These are phyloP conservation scores for Verbena officinalis DNA, from an alignment of 257 asterid species.

Conservation along the genomic window DNA sequence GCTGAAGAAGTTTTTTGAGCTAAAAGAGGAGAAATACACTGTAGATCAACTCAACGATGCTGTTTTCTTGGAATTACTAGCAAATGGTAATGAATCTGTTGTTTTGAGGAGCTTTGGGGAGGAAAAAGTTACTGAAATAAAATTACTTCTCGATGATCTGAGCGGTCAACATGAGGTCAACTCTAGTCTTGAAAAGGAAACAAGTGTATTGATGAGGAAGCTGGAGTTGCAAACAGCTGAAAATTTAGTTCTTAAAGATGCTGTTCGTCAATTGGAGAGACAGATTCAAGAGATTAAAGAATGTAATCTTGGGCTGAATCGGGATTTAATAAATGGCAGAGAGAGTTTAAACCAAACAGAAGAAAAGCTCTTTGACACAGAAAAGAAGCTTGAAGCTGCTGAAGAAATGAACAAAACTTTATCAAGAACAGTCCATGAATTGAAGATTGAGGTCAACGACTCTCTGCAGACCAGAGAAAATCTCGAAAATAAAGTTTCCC, in stretches of 20 bases:
- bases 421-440: constrained; percentile 46
- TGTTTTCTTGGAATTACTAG: constrained; percentile 54
- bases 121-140: constrained; percentile 57
- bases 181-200: constrained; percentile 52
- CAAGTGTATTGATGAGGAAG: constrained; percentile 44
- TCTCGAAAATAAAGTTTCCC: constrained; percentile 50
- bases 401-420: constrained; percentile 54
- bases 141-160: constrained; percentile 52
- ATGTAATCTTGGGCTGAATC: constrained; percentile 45
- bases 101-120: constrained; percentile 46
- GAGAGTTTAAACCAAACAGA: constrained; percentile 48
- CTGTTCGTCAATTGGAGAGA: constrained; percentile 58
- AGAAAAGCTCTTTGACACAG: constrained; percentile 56
- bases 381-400: constrained; percentile 57
- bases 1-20: constrained; percentile 51
- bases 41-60: constrained; percentile 57
- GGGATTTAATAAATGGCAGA: constrained; percentile 42
- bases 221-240: constrained; percentile 64
- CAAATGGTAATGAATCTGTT: constrained; percentile 46
- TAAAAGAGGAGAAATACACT: constrained; percentile 57
- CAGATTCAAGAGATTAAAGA: constrained; percentile 54
- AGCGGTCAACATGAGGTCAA: constrained; percentile 48
- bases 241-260: constrained; percentile 53
- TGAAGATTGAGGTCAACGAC: constrained; percentile 49
- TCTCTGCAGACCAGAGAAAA: constrained; percentile 44